Percentiles rank a stretch among this genome's conserved stretches.
phyloP scores from a whole-genome alignment of 331 rosid genomes.

The Acacia pycnantha region DNA sequence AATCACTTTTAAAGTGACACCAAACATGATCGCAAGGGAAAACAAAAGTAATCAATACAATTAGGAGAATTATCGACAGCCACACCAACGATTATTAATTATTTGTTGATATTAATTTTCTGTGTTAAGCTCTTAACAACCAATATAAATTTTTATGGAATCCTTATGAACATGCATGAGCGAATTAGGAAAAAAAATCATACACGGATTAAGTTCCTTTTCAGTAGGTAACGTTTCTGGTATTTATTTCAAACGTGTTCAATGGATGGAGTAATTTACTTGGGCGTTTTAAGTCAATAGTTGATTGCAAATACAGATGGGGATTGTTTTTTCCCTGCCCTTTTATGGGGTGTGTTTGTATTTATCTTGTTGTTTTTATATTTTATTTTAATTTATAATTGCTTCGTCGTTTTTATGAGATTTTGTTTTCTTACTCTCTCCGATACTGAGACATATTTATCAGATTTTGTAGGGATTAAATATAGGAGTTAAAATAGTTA shows the following conservation, averaged over 20 bases:
- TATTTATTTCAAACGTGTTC: neutral
- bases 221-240: neutral
- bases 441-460: no score
- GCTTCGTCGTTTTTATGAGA: neutral
- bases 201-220: neutral
- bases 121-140: fast-evolving
- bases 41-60: no score
- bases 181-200: neutral
- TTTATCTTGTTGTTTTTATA: neutral
- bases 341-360: neutral
- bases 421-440: neutral
- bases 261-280: neutral
- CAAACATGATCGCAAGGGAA: no score
- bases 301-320: neutral
- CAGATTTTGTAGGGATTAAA: no score
- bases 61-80: no score
- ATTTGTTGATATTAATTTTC: no score
- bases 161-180: neutral
- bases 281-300: neutral
- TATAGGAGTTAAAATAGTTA: no score
- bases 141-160: no score
- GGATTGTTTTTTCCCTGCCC: no score
- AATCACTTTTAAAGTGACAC: no score
- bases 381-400: neutral
- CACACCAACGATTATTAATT: no score